Conservation (phyloP, 345 rosid species). For the Corchorus olitorius region DNA sequence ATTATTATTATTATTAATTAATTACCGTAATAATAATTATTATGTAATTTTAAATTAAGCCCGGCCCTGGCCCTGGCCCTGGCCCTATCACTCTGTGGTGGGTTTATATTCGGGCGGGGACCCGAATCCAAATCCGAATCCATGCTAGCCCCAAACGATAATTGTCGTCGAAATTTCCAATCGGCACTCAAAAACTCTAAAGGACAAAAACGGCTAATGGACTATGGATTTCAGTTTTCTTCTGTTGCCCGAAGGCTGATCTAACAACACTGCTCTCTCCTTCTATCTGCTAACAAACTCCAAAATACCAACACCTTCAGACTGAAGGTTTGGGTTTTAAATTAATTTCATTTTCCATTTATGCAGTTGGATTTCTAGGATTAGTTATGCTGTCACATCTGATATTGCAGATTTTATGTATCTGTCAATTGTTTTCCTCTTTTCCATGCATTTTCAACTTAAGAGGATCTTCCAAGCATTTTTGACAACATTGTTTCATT, state of each 20-base stretch:
- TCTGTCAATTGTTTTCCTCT: background rate
- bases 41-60: no score
- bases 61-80: no score
- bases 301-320: background rate
- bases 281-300: background rate
- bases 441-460: background rate
- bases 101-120: no score
- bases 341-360: background rate
- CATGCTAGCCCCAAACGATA: no score
- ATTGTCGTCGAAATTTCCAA: no score
- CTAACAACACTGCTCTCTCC: background rate
- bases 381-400: background rate
- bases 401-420: background rate
- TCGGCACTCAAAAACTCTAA: no score
- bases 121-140: no score
- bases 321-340: constrained; percentile 13
- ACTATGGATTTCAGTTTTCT: background rate
- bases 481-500: background rate
- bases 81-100: no score
- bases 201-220: background rate
- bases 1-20: no score
- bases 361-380: background rate
- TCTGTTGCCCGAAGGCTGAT: background rate
- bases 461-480: background rate
- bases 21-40: no score